These are phyloP conservation scores for Pseudocercospora macadamiae DNA, from an alignment of 2,329 filamentous ascomycete genomes.

Conservation along the genomic window DNA sequence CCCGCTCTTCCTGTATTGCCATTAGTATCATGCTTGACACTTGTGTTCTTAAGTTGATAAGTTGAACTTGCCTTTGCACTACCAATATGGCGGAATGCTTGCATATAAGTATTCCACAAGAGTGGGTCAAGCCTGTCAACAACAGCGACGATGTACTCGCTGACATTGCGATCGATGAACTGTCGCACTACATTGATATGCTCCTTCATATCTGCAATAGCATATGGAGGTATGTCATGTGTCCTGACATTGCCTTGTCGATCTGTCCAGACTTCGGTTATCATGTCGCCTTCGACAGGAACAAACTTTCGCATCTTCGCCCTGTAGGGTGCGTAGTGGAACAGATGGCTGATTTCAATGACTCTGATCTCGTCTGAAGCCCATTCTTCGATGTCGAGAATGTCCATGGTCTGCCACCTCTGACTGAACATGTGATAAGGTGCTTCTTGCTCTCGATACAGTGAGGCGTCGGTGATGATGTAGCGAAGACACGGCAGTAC, in stretches of 20 bases:
- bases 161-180: not conserved
- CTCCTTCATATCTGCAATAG: not conserved
- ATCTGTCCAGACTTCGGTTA: not conserved
- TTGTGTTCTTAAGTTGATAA: not conserved
- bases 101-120: not conserved
- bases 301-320: not conserved
- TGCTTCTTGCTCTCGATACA: not conserved
- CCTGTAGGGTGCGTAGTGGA: not conserved
- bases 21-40: not conserved
- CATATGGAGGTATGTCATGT: not conserved
- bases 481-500: not conserved
- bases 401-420: not conserved
- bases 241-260: not conserved
- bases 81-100: not conserved
- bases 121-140: not conserved
- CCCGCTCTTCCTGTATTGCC: not conserved
- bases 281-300: not conserved
- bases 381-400: not conserved
- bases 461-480: not conserved
- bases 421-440: not conserved
- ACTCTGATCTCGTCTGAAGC: not conserved
- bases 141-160: not conserved
- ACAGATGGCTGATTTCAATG: not conserved
- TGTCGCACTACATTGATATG: not conserved
- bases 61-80: not conserved